Conservation (phyloP, 164 flowering plant genomes). For the Vitis labrusca region DNA sequence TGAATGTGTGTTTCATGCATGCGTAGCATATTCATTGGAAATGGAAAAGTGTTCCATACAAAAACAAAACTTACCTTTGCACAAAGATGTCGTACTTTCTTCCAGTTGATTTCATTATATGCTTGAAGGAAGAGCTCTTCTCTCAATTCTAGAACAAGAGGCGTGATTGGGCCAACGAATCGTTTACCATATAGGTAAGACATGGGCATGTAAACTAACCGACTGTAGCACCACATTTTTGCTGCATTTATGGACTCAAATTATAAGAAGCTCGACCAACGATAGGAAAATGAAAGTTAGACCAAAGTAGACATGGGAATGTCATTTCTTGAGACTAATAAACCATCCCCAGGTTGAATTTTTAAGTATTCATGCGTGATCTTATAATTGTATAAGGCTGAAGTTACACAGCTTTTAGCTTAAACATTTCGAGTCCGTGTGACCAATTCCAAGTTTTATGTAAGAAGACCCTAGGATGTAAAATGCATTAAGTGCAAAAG, state of each 20-base stretch:
- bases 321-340: too few relatives aligned
- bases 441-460: too few relatives aligned
- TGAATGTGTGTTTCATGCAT: background rate
- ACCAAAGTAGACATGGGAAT: too few relatives aligned
- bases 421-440: too few relatives aligned
- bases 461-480: too few relatives aligned
- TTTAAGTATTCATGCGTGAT: too few relatives aligned
- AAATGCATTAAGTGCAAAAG: too few relatives aligned
- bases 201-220: conserved; percentile 48
- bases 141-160: conserved; percentile 41
- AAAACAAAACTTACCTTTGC: conserved; percentile 28
- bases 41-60: background rate
- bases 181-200: conserved; percentile 45
- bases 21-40: too few relatives aligned
- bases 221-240: conserved; percentile 49
- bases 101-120: conserved; percentile 40
- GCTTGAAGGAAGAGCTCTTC: conserved; percentile 41
- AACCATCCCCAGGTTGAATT: too few relatives aligned
- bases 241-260: conserved; percentile 24
- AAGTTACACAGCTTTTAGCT: too few relatives aligned
- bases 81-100: conserved; percentile 30
- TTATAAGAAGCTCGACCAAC: background rate
- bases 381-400: too few relatives aligned
- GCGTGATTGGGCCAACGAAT: conserved; percentile 48
- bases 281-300: background rate